Conservation (phyloP, 78 protist species). For the Dictyostelium citrinum region DNA sequence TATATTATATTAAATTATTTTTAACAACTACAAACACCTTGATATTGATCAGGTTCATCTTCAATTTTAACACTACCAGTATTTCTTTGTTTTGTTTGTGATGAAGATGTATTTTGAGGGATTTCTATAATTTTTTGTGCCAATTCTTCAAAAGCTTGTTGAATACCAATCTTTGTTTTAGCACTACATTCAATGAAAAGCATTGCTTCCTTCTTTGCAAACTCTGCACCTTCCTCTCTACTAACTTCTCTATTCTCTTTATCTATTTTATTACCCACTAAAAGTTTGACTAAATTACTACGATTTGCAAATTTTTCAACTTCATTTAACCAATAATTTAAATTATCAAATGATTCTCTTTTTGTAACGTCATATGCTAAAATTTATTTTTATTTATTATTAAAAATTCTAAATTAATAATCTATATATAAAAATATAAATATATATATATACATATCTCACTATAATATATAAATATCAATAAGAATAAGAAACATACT, state of each 20-base stretch:
- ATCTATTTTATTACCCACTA: conserved; percentile 86
- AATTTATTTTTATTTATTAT: background rate
- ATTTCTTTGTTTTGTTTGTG: background rate
- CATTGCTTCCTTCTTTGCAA: conserved; percentile 85
- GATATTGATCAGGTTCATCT: background rate
- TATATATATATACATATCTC: too few species aligned
- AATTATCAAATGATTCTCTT: conserved; percentile 81
- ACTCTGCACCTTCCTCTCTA: conserved; percentile 85
- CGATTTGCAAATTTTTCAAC: conserved; percentile 75
- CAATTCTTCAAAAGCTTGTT: conserved; percentile 86
- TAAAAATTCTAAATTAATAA: background rate
- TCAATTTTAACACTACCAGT: background rate
- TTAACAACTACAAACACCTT: conserved; percentile 26
- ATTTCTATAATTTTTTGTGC: conserved; percentile 80
- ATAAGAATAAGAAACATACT: conserved; percentile 35
- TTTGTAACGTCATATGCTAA: conserved; percentile 87
- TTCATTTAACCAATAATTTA: conserved; percentile 83
- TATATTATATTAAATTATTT: background rate
- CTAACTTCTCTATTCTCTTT: conserved; percentile 82
- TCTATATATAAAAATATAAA: too few species aligned
- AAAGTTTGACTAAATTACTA: conserved; percentile 42
- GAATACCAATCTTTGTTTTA: conserved; percentile 85
- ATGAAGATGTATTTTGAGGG: conserved; percentile 16
- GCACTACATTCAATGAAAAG: conserved; percentile 85
- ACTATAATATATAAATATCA: too few species aligned